These are phyloP conservation scores for Talaromyces sp. DNA, from an alignment of 2,329 filamentous ascomycete genomes.

Conservation along the genomic window DNA sequence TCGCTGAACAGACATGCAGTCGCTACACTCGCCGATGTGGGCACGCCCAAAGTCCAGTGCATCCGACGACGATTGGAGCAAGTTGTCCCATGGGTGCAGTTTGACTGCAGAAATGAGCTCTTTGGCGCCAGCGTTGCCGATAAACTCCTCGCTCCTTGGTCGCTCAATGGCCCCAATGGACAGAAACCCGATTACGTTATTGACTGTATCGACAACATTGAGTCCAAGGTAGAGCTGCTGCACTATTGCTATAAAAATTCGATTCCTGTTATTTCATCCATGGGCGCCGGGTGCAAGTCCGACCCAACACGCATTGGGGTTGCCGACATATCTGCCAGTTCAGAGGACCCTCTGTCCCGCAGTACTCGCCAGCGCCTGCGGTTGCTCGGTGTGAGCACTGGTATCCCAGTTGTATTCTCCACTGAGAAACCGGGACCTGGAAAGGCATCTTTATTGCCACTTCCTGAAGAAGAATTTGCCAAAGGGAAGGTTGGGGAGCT, in stretches of 20 bases:
- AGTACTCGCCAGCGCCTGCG: conserved; percentile 78
- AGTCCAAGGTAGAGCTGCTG: conserved; percentile 87
- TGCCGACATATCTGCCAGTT: conserved; percentile 83
- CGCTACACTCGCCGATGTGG: conserved; percentile 89
- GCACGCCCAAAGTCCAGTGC: conserved; percentile 84
- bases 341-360: conserved; percentile 82
- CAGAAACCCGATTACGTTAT: conserved; percentile 77
- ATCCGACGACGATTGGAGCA: conserved; percentile 75
- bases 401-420: conserved; percentile 89
- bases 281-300: conserved; percentile 95
- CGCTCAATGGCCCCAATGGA: conserved; percentile 34
- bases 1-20: conserved; percentile 95
- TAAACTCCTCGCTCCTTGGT: conserved; percentile 64
- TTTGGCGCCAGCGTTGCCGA: conserved; percentile 67
- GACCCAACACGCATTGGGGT: conserved; percentile 79
- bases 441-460: conserved; percentile 82
- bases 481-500: conserved; percentile 85
- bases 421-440: conserved; percentile 85
- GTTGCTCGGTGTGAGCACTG: conserved; percentile 68
- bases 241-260: conserved; percentile 77
- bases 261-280: conserved; percentile 83
- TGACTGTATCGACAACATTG: conserved; percentile 97
- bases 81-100: conserved; percentile 85
- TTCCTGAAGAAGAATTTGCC: conserved; percentile 80
- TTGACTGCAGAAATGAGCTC: conserved; percentile 80